Percentiles rank a stretch among this genome's conserved stretches.
Evolutionary conservation across 192 early-diverging fungal species (phyloP).

Genomic region (Entomortierella beljakovae): DNA sequence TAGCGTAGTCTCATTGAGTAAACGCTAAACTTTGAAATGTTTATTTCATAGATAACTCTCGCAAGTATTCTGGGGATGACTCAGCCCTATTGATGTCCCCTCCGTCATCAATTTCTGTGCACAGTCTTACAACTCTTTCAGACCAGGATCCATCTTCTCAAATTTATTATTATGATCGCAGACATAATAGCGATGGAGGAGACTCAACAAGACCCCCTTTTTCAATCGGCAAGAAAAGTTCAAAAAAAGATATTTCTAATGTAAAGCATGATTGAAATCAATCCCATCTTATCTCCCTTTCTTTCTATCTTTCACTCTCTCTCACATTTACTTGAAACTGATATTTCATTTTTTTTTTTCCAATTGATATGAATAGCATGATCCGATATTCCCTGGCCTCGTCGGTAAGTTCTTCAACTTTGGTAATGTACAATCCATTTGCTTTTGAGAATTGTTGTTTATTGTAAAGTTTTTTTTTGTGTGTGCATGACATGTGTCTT

Average conservation of each 20-base stretch:
- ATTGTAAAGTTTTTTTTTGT: background rate
- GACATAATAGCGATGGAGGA: conserved; percentile 30
- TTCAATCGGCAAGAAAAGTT: conserved; percentile 33
- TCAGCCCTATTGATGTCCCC: conserved; percentile 2
- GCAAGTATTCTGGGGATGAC: conserved; percentile 43
- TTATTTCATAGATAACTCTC: conserved; percentile 7
- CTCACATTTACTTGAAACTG: background rate
- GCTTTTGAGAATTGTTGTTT: too few species aligned
- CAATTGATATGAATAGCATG: background rate
- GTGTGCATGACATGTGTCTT: too few species aligned
- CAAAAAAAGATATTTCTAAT: conserved; percentile 19
- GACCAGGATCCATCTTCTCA: conserved; percentile 16
- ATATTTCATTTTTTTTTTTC: background rate
- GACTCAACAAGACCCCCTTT: conserved; percentile 22
- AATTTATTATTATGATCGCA: conserved; percentile 8
- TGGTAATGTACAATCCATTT: too few species aligned
- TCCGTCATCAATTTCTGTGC: conserved; percentile 11
- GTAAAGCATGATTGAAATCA: conserved; percentile 1
- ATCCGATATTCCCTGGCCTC: conserved; percentile 20
- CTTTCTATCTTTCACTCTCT: background rate
- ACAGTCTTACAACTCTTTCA: conserved; percentile 17
- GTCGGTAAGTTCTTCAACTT: conserved; percentile 7
- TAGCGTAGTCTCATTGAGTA: background rate
- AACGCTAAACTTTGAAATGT: background rate
- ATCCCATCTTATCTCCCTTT: background rate